Evolutionary conservation across 371 early-diverging fungal species (phyloP), one percentile per base, ranked within the genome.

Genomic region (Haplosporangium sp.): DNA sequence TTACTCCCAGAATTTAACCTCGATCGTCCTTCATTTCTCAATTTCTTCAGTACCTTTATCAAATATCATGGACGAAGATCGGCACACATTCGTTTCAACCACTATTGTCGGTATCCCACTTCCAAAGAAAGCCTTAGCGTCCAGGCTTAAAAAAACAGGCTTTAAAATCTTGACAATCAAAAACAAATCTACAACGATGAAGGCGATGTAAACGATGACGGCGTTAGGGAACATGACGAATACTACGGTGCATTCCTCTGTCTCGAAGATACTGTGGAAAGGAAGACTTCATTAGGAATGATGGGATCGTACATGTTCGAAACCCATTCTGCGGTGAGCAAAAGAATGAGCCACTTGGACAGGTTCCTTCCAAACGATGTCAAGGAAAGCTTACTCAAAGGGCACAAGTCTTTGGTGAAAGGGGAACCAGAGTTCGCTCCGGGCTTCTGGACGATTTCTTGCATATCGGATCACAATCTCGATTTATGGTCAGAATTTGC

Each of bases 91-190:
- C 37, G 57, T 20, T 57, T 57, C 57, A 34, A 35, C 37, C 57
- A 37, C 57, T 15, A 57, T 57, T 57, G 27, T 57, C 34, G 57
- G 57, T 15, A 57, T 57, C 57, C 57, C 57, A 5, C 20, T 57
- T 17, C 57, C 57, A 15, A 57, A 57, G 57, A 35, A 57, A 2
- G 57, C 57, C 20, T 57, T 57, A 57, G 15, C 20, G 37, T 57
- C 20, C 37, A 34, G 7, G 15, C 34, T 57, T 35, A 15, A 57
- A 35, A 57, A 57, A 35, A 57, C 20, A 57, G 57, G 57, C 38
- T 57, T 57, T 20, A 57, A 2, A 20, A 57, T 57, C 57, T 5
- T 57, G 57, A 37, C 38, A 20, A 57, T 57, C 44, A 0, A 44
- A 11, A 44, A 44, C 44, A 11, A 1, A 11, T 13, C 20, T 4